Evolutionary conservation across 2,329 filamentous ascomycete species (phyloP), one percentile per base, ranked within the genome.

Genomic region (Diaporthe amygdali): DNA sequence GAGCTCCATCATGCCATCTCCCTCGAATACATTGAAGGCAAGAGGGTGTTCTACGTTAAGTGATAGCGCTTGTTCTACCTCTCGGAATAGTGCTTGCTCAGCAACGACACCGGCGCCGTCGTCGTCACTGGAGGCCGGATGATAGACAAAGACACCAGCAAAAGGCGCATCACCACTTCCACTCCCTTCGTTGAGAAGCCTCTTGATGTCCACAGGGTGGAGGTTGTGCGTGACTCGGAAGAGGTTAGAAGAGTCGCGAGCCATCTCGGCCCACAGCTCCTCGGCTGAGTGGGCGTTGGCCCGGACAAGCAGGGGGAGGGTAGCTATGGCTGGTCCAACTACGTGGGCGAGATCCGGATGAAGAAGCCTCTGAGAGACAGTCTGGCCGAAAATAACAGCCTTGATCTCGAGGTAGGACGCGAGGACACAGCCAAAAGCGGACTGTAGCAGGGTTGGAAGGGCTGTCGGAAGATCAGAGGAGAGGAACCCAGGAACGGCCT

Each of bases 1-100:
- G 17, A 77, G 74, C 69, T 77, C 75, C 3, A 77, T 70, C 3
- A 17, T 51, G 7, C 69, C 47, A 27, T 74, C 71, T 10, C 17
- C 75, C 64, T 77, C 77, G 51, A 80, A 81, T 0, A 82, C 76
- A 52, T 84, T 83, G 59, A 84, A 75, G 3, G 82, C 82, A 73
- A 84, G 76, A 0, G 81, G 76, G 71, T 84, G 82, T 63, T 84
- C 82, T 7, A 84, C 82, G 41, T 78, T 77, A 17, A 84, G 76
- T 1, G 78, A 76, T 30, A 82, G 73, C 7, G 77, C 73, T 71
- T 80, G 77, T 17, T 79, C 77, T 5, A 76, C 55, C 56, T 79
- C 76, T 3, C 56, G 71, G 77, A 81, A 83, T 2, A 79, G 25
- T 10, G 68, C 25, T 1, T 46, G 15, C 27, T 30, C 54, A 15